Base-by-base conservation (phyloP, 2,329 filamentous ascomycete species). In the Colletotrichum theobromicola region DNA sequence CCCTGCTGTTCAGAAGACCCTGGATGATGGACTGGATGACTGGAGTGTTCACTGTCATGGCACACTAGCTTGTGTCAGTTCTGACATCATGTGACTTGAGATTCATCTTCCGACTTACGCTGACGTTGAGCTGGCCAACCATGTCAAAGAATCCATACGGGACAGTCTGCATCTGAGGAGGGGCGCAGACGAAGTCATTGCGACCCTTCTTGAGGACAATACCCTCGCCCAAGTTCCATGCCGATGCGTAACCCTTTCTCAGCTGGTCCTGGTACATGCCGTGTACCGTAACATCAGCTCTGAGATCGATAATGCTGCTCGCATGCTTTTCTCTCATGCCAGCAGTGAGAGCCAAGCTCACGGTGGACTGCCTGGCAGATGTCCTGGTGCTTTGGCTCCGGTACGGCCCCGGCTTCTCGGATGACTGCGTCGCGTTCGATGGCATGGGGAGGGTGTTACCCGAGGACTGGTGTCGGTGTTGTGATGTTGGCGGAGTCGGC, bases 1-100 rank as follows among this genome's bases (percentile, higher is more conserved):
- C 77, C 7, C 69, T 72, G 26, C 87, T 84, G 60, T 85, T 87
- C 63, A 86, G 83, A 71, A 88, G 83, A 5, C 83, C 81, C 57
- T 79, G 79, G 8, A 93, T 83, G 76, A 94, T 88, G 32, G 92
- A 86, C 76, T 90, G 89, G 78, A 93, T 91, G 53, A 93, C 88
- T 73, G 88, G 86, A 5, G 92, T 93, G 79, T 90, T 92, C 76
- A 93, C 87, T 5, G 92, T 94, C 88, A 94, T 92, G 65, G 92
- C 92, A 78, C 88, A 91, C 90, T 93, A 34, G 7, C 46, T 7
- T 34, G 21, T 46, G 26, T 58, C 32, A 63, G 46, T n/a, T 21
- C 7, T 12, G 30, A 18, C 15, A 15, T 37, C 26, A 16, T 21
- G 42, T 50, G n/a, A 46, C 12, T 46, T 21, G 10, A n/a, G 10